Conservation (phyloP, 1,284 basidiomycete species). For the Leucoagaricus sp. region DNA sequence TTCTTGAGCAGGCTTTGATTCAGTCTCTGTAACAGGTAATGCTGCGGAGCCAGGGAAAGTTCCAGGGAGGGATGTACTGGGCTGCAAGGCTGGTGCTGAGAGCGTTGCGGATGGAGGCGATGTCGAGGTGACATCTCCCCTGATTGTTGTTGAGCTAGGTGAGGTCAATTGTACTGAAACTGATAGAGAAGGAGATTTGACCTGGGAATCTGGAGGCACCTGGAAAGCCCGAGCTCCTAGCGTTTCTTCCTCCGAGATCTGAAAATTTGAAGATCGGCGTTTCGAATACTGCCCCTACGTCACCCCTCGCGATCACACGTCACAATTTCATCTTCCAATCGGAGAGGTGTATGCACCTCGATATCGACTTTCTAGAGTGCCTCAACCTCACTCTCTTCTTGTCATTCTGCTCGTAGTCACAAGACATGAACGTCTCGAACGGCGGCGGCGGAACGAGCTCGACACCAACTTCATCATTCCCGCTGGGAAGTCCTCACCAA, state of each 20-base stretch:
- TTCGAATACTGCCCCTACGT: neutral
- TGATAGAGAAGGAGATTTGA: neutral
- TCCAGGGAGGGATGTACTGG: conserved; percentile 1
- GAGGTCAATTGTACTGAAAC: too few species aligned
- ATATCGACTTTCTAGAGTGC: neutral
- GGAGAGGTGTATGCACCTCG: too few species aligned
- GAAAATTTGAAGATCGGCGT: too few species aligned
- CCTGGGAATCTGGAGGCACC: too few species aligned
- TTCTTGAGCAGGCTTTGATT: neutral
- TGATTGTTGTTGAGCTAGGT: too few species aligned
- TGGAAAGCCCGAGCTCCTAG: too few species aligned
- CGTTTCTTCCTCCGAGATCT: neutral
- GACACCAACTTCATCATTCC: neutral
- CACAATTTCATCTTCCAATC: neutral
- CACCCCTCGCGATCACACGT: neutral
- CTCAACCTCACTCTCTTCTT: neutral
- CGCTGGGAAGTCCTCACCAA: neutral
- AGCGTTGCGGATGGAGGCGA: too few species aligned
- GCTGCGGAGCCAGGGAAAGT: neutral
- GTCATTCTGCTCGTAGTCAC: neutral
- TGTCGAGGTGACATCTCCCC: neutral
- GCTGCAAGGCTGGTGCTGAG: neutral
- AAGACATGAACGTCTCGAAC: neutral
- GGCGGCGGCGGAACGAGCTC: conserved; percentile 1
- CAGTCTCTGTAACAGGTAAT: neutral